Evolutionary conservation across 345 rosid genomes (phyloP), one percentile per base, ranked within the genome.

Genomic region (Arabis alpina): DNA sequence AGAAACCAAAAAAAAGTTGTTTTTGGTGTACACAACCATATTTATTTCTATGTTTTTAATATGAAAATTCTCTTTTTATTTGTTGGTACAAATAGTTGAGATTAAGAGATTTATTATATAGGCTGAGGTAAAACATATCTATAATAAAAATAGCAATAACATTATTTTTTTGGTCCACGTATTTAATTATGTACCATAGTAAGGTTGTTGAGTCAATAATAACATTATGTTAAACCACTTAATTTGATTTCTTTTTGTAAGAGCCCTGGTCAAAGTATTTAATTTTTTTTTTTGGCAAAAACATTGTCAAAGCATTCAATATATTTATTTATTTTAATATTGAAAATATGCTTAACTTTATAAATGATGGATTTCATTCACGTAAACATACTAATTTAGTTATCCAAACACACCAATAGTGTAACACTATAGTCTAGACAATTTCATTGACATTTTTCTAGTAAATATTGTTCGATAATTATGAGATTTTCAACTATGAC

Each of bases 401-500:
- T 45, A 28, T 10, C 13, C 14, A 28, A 15, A 34, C 16, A 34
- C 19, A 19, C 23, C 1, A 19, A 19, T 19, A 19, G 23, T 19
- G 23, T 19, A 19, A 19, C 23, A 28, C 37, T 34, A 34, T 34
- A 5, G 37, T 34, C 41, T 54, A 44, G 41, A 72, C 24, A 72
- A 25, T 49, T 32, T 15, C 8, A 12, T 54, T 51, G 16, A 54
- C 43, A 57, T 10, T 8, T 24, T 54, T 57, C 4, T 23, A 3
- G 32, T 59, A 52, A 30, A 73, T 8, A 36, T 51, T 66, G 6
- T 47, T 54, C n/a, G 54, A 67, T 41, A 58, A 30, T 32, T 53
- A 57, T 50, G 39, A 66, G 39, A 66, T 54, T 58, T 66, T 54
- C 32, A 49, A 57, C 13, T 7, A 34, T 15, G 68, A 60, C 56